Conservation (phyloP, 2,329 filamentous ascomycete species). For the Ophiognomonia clavigignenti-juglandacearum region DNA sequence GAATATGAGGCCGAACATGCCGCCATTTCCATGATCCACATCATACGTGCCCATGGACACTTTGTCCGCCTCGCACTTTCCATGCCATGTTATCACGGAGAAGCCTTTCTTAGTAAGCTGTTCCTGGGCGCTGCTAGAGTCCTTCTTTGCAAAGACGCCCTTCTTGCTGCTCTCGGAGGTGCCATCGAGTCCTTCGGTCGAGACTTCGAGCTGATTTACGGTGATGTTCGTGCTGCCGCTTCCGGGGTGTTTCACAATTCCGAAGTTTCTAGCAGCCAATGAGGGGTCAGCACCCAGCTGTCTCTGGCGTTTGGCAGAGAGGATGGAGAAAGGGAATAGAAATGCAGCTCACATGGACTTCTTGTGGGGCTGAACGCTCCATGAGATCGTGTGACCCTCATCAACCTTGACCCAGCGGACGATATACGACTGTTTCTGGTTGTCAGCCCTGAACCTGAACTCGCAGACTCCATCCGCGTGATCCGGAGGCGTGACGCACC, state of each 20-base stretch:
- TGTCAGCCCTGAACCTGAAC: conserved; percentile 16
- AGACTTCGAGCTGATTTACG: conserved; percentile 36
- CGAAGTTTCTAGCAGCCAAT: conserved; percentile 66
- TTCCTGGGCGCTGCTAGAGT: conserved; percentile 56
- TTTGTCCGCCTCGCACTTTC: conserved; percentile 95
- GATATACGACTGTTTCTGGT: conserved; percentile 74
- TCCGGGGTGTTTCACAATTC: conserved; percentile 94
- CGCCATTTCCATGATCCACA: conserved; percentile 67
- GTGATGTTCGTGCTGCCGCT: conserved; percentile 51
- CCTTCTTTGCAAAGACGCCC: conserved; percentile 48
- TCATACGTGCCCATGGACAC: conserved; percentile 88
- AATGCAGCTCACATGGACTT: conserved; percentile 71
- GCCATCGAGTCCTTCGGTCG: conserved; percentile 29
- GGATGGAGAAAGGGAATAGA: background rate
- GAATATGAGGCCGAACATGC: conserved; percentile 95
- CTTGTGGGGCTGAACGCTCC: conserved; percentile 96
- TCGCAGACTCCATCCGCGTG: background rate
- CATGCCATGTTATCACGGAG: conserved; percentile 75
- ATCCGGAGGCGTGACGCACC: conserved; percentile 46
- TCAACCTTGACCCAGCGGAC: conserved; percentile 95
- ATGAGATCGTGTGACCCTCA: conserved; percentile 87
- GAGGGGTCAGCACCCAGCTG: conserved; percentile 1
- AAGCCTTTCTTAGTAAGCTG: conserved; percentile 63
- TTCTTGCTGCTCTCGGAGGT: conserved; percentile 33
- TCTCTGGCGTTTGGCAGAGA: background rate